Base-by-base conservation (phyloP, 106 monocot species). In the Dendrobium chrysotoxum region DNA sequence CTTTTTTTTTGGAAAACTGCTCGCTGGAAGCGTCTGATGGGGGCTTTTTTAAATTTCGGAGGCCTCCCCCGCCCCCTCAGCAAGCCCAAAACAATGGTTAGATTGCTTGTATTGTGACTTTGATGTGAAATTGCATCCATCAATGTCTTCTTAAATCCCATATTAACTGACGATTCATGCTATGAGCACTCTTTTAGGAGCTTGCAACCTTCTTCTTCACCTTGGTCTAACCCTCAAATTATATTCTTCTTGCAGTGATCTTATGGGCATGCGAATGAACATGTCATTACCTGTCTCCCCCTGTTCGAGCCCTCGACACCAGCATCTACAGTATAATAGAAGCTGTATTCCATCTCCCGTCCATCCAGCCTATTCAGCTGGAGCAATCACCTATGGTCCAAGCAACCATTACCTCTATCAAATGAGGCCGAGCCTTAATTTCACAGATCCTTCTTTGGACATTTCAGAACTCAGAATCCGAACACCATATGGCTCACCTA, bases 201-300 rank as follows among this genome's bases (percentile, higher is more conserved):
- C 35, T 35, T 35, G 35, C 35, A 35, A 35, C 3, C 0, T 35
- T 35, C 67, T 55, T 78, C 44, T 57, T 28, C 30, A 73, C 21
- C 5, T 3, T 35, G 71, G 15, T 77, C 21, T 26, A 70, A 31
- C 30, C n/a, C 68, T 67, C 23, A 20, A 26, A 47, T 12, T 31
- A 28, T 23, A 28, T 58, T 6, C 13, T 3, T 80, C 26, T 68
- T 81, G 72, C 82, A 95, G 95, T 58, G 76, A 84, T 78, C 53
- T 72, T 20, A 67, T 53, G 45, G 75, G 72, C 76, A 46, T 75
- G 77, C 86, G 90, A 86, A 76, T 77, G 84, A 92, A 95, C 83
- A 80, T 95, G 86, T 95, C 95, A 11, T 78, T 95, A 45, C 95
- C 92, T 0, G 92, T 90, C 2, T 95, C 95, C 2, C 95, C 95